Base-by-base conservation (phyloP, 225 moss, liverwort and hornwort species). In the Neckera pumila region DNA sequence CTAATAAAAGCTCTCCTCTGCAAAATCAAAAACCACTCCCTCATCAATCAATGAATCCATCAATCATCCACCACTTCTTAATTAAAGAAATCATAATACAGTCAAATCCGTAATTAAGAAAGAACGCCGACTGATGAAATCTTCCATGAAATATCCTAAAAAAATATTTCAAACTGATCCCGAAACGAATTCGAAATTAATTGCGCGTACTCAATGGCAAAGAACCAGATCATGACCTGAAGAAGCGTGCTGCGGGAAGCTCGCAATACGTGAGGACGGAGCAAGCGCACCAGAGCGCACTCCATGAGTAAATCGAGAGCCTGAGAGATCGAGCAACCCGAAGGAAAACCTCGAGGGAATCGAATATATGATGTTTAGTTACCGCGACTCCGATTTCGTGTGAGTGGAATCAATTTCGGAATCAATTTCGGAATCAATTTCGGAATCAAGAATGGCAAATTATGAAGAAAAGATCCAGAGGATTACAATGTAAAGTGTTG, bases 211-310 rank as follows among this genome's bases (percentile, higher is more conserved):
- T 80, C 11, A 30, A 21, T 71, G 71, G 42, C 54, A 75, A 51
- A 67, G 63, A 73, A 84, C 21, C 40, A 49, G 69, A 60, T 85
- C 28, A 20, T 67, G 80, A 89, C 87, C 85, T 86, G 91, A 63
- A 79, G 53, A 43, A 88, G 75, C 38, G 56, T 51, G 87, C 54
- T 57, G 51, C 70, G 86, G 34, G 90, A 89, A 73, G 92, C 89
- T 64, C 95, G 92, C 87, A 92, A 60, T 59, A 85, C 92, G 87
- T 95, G 93, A 76, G 91, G 88, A 81, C 93, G 96, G 93, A 96
- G 91, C 86, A 95, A 91, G 91, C 95, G 92, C 93, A 94, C 69
- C n/a, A 95, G 86, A 85, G 94, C 91, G 89, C 95, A 94, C 92
- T 96, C 97, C 96, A 96, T 97, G 89, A 90, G 80, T 61, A 67